Evolutionary conservation across 495 filamentous ascomycete species (phyloP).

Genomic region (Aspergillus affinis): DNA sequence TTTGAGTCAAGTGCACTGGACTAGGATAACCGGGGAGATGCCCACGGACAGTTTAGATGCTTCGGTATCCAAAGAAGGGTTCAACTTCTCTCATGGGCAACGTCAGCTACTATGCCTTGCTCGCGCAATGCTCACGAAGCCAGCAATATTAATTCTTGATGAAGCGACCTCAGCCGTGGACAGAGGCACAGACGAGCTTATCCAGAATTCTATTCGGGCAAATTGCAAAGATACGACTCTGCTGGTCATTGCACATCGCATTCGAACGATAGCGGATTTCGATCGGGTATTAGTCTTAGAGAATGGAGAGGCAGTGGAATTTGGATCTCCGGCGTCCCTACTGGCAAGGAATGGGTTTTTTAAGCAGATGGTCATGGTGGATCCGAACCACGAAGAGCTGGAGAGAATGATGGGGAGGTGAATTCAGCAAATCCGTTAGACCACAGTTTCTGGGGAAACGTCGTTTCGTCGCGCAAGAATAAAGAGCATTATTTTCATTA

Average conservation of each 20-base stretch:
- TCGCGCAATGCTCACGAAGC: conserved; percentile 62
- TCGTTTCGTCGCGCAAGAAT: too few species aligned
- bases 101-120: conserved; percentile 52
- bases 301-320: conserved; percentile 64
- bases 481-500: too few species aligned
- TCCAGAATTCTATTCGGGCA: conserved; percentile 68
- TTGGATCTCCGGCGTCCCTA: conserved; percentile 62
- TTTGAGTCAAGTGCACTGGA: conserved; percentile 62
- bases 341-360: conserved; percentile 50
- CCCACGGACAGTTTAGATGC: background rate
- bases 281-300: conserved; percentile 71
- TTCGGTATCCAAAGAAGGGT: conserved; percentile 53
- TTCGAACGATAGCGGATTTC: conserved; percentile 73
- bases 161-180: conserved; percentile 75
- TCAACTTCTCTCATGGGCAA: conserved; percentile 72
- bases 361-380: conserved; percentile 56
- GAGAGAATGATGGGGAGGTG: background rate
- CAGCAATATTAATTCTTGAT: conserved; percentile 72
- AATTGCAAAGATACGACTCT: conserved; percentile 63
- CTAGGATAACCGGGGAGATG: background rate
- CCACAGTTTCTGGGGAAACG: too few species aligned
- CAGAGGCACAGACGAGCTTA: conserved; percentile 66
- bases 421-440: background rate
- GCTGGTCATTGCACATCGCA: conserved; percentile 70
- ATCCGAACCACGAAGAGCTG: background rate